A percentile compares a stretch with the other conserved stretches of the same genome.
Evolutionary conservation across 2,329 filamentous ascomycete species (phyloP).

Genomic region (Amauroascus verrucosus): DNA sequence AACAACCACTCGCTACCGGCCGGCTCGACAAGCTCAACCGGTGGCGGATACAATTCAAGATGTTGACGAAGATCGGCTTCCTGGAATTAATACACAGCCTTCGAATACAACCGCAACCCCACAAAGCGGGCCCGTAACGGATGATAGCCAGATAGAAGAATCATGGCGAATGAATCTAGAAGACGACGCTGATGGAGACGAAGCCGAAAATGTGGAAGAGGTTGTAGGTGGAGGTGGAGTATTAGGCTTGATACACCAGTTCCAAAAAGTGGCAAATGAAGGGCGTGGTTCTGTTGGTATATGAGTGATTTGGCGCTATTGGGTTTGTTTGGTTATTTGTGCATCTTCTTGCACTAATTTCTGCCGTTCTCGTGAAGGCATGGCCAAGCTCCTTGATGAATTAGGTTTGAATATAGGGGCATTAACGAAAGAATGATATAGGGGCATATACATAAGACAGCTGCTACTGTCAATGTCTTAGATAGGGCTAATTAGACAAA

Average conservation of each 20-base stretch:
- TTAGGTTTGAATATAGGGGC: background rate
- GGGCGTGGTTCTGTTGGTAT: slow-evolving; percentile 31
- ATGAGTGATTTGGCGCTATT: slow-evolving; percentile 13
- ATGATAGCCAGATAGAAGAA: slow-evolving; percentile 50
- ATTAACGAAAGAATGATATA: background rate
- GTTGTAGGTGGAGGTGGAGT: slow-evolving; percentile 46
- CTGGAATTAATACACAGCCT: slow-evolving; percentile 15
- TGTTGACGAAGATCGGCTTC: slow-evolving; percentile 23
- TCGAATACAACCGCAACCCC: slow-evolving; percentile 23
- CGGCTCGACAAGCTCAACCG: slow-evolving; percentile 22
- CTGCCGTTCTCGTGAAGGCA: background rate
- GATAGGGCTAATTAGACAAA: background rate
- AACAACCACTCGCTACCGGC: slow-evolving; percentile 25
- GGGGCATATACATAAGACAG: slow-evolving; percentile 17
- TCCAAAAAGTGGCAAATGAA: slow-evolving; percentile 47
- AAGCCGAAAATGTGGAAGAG: slow-evolving; percentile 41
- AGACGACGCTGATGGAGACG: slow-evolving; percentile 30
- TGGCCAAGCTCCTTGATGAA: background rate
- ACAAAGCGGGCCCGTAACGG: slow-evolving; percentile 19
- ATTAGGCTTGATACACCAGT: slow-evolving; percentile 56
- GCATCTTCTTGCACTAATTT: background rate
- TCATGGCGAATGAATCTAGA: slow-evolving; percentile 40
- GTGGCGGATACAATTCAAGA: slow-evolving; percentile 24
- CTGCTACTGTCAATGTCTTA: background rate
- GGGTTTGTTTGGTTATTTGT: background rate